These are phyloP conservation scores for Musa balbisiana DNA, from an alignment of 202 grass and related monocot genomes.

Conservation along the genomic window DNA sequence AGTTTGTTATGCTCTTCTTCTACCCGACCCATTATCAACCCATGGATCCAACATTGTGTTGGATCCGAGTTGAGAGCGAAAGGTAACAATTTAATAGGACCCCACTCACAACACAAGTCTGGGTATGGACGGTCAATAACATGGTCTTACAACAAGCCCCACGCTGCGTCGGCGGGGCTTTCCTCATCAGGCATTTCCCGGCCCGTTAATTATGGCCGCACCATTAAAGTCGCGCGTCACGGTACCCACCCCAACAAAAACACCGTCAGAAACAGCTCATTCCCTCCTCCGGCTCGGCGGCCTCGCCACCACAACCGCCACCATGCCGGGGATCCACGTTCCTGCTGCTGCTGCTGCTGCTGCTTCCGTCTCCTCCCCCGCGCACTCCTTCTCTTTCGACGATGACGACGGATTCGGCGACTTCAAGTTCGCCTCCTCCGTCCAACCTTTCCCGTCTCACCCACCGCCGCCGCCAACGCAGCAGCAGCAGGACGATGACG, in stretches of 20 bases:
- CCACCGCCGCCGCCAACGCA: not conserved
- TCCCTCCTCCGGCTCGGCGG: not conserved
- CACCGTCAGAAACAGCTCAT: not conserved
- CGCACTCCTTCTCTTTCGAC: slow-evolving; percentile 32
- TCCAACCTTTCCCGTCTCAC: not conserved
- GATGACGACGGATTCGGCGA: slow-evolving; percentile 42
- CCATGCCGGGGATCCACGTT: slow-evolving; percentile 10
- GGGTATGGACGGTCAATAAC: too few relatives aligned
- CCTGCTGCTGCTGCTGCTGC: too few relatives aligned
- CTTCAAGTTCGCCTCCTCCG: slow-evolving; percentile 31
- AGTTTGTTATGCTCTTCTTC: too few relatives aligned
- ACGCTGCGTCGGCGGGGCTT: not conserved
- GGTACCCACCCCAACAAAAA: not conserved
- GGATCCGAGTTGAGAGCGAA: too few relatives aligned
- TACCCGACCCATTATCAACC: too few relatives aligned
- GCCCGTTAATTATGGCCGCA: slow-evolving; percentile 4
- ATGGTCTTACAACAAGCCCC: too few relatives aligned
- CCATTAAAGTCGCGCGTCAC: not conserved
- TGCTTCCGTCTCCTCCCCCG: slow-evolving; percentile 31
- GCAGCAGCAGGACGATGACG: slow-evolving; percentile 35
- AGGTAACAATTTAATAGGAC: too few relatives aligned
- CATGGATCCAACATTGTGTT: too few relatives aligned
- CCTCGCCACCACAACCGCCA: not conserved
- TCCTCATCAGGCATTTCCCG: not conserved
- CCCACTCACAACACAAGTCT: too few relatives aligned